A percentile compares a stretch with the other conserved stretches of the same genome.
Conservation (phyloP, 495 filamentous ascomycete species). For the Saxophila tyrrhenica region DNA sequence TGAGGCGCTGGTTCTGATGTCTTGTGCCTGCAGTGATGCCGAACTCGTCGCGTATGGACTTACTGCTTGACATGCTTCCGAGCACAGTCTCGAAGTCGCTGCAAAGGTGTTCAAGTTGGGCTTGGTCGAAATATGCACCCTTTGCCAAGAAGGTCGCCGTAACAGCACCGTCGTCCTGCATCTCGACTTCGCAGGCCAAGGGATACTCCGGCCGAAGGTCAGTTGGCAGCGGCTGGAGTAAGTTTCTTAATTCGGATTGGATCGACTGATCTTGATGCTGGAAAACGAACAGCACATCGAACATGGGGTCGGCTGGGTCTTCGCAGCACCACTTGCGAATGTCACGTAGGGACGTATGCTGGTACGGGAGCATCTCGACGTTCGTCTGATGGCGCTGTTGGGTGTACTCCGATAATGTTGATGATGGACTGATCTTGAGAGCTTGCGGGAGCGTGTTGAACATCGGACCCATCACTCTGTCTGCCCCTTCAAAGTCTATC, state of each 20-base stretch:
- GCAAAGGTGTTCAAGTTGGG: neutral
- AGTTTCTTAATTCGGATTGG: slow-evolving; percentile 19
- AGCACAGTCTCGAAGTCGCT: neutral
- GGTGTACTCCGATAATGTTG: slow-evolving; percentile 42
- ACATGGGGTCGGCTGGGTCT: slow-evolving; percentile 47
- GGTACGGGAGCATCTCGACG: slow-evolving; percentile 45
- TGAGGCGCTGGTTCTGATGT: no score
- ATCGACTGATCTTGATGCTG: slow-evolving; percentile 38
- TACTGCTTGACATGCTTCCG: neutral
- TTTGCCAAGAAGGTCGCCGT: slow-evolving; percentile 43
- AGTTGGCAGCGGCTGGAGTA: slow-evolving; percentile 47
- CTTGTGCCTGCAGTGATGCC: neutral
- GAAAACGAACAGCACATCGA: slow-evolving; percentile 81
- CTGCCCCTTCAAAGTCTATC: slow-evolving; percentile 52
- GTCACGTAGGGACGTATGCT: slow-evolving; percentile 60
- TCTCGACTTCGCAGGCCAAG: slow-evolving; percentile 59
- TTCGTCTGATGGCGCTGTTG: slow-evolving; percentile 51
- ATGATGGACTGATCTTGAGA: slow-evolving; percentile 33
- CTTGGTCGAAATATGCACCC: neutral
- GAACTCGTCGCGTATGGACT: neutral
- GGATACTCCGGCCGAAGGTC: slow-evolving; percentile 52
- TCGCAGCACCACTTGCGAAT: slow-evolving; percentile 57
- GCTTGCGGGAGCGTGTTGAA: slow-evolving; percentile 82
- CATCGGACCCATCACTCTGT: slow-evolving; percentile 65
- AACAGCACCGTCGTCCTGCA: slow-evolving; percentile 36